These are phyloP conservation scores for Phaeosphaeriaceae sp. DNA, from an alignment of 2,329 filamentous ascomycete species.

Conservation along the genomic window DNA sequence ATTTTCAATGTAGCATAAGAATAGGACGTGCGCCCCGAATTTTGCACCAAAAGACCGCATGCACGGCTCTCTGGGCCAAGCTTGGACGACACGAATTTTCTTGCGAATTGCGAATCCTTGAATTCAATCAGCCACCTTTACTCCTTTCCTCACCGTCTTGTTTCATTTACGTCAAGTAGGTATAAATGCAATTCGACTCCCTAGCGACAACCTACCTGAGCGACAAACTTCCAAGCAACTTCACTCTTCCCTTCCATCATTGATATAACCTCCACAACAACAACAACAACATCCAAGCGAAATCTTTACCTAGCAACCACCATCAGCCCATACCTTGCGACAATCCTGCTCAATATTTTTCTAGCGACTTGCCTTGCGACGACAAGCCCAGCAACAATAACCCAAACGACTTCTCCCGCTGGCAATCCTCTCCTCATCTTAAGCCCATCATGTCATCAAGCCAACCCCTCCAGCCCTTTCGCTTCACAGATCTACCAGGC, in stretches of 20 bases:
- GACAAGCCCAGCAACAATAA: constrained; percentile 11
- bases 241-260: constrained; percentile 6
- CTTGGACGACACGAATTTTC: constrained; percentile 23
- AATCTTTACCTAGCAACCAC: constrained; percentile 6
- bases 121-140: constrained; percentile 22
- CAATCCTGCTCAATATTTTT: constrained; percentile 5
- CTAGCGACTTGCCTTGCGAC: constrained; percentile 3
- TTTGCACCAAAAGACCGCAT: constrained; percentile 15
- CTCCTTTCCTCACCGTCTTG: constrained; percentile 15
- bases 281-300: constrained; percentile 25
- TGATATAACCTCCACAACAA: constrained; percentile 21
- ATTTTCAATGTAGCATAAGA: constrained; percentile 26
- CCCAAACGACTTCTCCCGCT: not conserved
- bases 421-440: not conserved
- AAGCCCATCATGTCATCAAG: constrained; percentile 19
- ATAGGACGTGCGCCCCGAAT: constrained; percentile 25
- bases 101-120: constrained; percentile 24
- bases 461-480: constrained; percentile 24
- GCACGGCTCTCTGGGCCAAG: constrained; percentile 15
- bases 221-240: constrained; percentile 24
- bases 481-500: constrained; percentile 33
- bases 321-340: constrained; percentile 8
- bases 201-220: constrained; percentile 18
- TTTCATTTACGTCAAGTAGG: constrained; percentile 22
- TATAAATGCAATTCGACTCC: constrained; percentile 25